Base-by-base conservation (phyloP, 2,329 filamentous ascomycete genomes). In the Alternaria hordeiaustralica region DNA sequence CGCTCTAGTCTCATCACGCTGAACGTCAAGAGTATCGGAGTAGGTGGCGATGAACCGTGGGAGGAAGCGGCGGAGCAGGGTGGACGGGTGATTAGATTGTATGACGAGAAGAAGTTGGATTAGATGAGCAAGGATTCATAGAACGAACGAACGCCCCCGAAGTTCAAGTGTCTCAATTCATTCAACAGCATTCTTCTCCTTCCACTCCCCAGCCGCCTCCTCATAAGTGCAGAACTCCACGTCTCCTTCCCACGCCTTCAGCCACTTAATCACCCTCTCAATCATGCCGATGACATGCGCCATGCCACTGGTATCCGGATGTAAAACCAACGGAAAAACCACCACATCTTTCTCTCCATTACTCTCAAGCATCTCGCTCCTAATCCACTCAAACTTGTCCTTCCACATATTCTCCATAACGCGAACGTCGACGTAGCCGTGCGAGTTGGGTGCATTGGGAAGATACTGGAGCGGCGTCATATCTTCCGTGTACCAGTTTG, bases 371-470 rank as follows among this genome's bases (percentile, higher is more conserved):
- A 81, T 68, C 68, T 83, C 81, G 4, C 64, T 64, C 44, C 69
- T 62, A n/a, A 88, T 78, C 82, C 84, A 90, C 64, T 85, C 80
- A 68, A 89, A 88, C 12, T 86, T 82, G 68, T 88, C 87, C 68
- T 82, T 84, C 88, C 88, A 89, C 80, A 89, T 86, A 63, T 85
- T 81, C 79, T 89, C 87, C 26, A 89, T 83, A 2, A 86, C 81
- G 10, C 84, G 80, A 5, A 85, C 83, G 57, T 87, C 85, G 1
- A 89, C 86, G 70, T 88, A 89, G 1, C 88, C 87, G 46, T 86
- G 84, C 3, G 83, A 85, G 63, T 88, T 89, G 1, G 80, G 70
- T 11, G 78, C 78, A 55, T 84, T 79, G 8, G 83, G 83, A 58
- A 76, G 82, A 66, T 80, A 85, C 49, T 84, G 82, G 63, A 85